phyloP scores from a whole-genome alignment of 495 filamentous ascomycete genomes.

The Aspergillus campestris region DNA sequence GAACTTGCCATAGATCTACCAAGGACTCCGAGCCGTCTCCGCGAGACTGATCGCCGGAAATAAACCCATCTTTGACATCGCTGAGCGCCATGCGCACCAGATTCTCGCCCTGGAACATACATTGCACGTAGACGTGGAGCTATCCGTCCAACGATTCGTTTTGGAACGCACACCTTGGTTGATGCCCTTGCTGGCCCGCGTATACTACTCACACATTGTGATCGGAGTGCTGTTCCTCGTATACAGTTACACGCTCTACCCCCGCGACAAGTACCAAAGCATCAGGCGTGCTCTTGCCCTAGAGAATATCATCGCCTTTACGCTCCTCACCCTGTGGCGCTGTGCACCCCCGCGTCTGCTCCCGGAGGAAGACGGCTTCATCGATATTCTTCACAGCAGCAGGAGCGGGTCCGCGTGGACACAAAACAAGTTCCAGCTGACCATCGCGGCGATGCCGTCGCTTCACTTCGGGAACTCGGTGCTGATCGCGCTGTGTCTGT shows the following conservation, averaged over 20 bases:
- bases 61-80: conserved; percentile 30
- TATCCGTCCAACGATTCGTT: conserved; percentile 33
- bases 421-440: conserved; percentile 47
- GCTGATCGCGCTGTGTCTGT: conserved; percentile 48
- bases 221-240: conserved; percentile 39
- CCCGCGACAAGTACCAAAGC: conserved; percentile 40
- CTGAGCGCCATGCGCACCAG: conserved; percentile 41
- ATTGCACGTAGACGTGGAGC: conserved; percentile 43
- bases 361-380: conserved; percentile 51
- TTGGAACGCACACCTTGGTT: conserved; percentile 47
- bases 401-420: conserved; percentile 51
- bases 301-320: conserved; percentile 51
- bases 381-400: conserved; percentile 51
- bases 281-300: conserved; percentile 52
- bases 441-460: conserved; percentile 48
- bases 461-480: conserved; percentile 53
- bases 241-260: conserved; percentile 52
- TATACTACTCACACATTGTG: conserved; percentile 42
- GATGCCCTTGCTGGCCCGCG: conserved; percentile 44
- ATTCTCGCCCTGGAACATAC: conserved; percentile 43
- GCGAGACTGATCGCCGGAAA: conserved; percentile 42
- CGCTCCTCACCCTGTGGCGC: conserved; percentile 50
- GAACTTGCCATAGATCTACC: conserved; percentile 37
- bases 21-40: conserved; percentile 49
- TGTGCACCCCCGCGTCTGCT: conserved; percentile 55